Evolutionary conservation across 306 rosid species (phyloP).

Genomic region (Adenanthera pavonina): DNA sequence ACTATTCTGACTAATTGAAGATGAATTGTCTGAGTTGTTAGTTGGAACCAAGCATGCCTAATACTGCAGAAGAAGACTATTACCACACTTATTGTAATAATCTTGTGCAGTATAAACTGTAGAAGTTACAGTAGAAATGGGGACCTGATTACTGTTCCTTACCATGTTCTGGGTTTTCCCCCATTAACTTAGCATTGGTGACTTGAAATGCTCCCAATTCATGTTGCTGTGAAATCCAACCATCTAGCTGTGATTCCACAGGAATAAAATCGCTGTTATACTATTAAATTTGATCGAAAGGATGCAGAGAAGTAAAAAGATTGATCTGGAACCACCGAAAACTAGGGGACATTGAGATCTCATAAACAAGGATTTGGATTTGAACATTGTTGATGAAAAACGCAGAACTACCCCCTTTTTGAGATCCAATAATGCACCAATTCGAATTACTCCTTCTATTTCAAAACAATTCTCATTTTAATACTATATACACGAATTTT

Average conservation of each 20-base stretch:
- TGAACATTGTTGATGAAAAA: no score
- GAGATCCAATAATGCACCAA: no score
- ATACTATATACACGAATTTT: no score
- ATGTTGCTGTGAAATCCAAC: not conserved
- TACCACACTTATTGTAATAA: not conserved
- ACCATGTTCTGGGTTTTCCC: not conserved
- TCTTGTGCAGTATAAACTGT: conserved; percentile 1
- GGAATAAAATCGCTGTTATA: not conserved
- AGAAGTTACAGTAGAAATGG: not conserved
- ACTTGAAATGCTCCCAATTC: conserved; percentile 13
- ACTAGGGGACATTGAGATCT: no score
- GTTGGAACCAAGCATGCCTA: conserved; percentile 25
- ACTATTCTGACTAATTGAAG: not conserved
- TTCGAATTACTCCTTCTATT: no score
- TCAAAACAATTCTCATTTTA: no score
- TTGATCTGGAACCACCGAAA: not conserved
- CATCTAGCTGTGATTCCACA: not conserved
- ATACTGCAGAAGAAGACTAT: not conserved
- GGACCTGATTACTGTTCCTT: not conserved
- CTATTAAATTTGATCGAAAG: not conserved
- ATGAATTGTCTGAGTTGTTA: not conserved
- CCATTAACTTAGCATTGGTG: conserved; percentile 1
- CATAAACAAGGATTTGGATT: no score
- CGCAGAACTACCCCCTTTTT: no score
- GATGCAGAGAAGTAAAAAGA: conserved; percentile 1